Evolutionary conservation across 2,329 filamentous ascomycete species (phyloP).

Genomic region (Diplodia mutila): DNA sequence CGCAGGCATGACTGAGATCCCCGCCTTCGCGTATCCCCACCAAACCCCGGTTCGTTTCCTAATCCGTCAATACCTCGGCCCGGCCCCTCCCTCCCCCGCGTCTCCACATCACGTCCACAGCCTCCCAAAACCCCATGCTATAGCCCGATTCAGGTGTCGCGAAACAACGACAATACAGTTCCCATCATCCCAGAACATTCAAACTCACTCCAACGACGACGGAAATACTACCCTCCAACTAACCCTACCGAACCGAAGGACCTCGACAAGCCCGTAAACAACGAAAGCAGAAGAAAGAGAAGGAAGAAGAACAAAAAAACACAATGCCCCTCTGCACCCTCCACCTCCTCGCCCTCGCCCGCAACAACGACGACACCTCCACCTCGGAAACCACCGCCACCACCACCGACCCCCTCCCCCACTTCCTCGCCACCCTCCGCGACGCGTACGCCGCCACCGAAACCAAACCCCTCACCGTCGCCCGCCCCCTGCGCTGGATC

Average conservation of each 20-base stretch:
- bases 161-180: too few species aligned
- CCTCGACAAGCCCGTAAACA: not conserved
- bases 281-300: not conserved
- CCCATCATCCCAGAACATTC: too few species aligned
- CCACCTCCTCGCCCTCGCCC: conserved; percentile 50
- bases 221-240: not conserved
- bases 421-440: conserved; percentile 48
- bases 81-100: not conserved
- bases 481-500: conserved; percentile 54
- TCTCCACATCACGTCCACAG: not conserved
- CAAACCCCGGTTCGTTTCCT: not conserved
- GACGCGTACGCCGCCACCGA: conserved; percentile 34
- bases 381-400: conserved; percentile 29
- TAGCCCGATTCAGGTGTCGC: not conserved
- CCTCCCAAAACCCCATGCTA: not conserved
- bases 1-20: not conserved
- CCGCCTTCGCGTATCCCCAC: not conserved
- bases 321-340: conserved; percentile 55
- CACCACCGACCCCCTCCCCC: conserved; percentile 35
- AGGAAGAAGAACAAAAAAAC: not conserved
- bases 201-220: not conserved
- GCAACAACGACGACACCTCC: conserved; percentile 31
- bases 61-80: conserved; percentile 5
- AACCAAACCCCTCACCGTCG: conserved; percentile 48
- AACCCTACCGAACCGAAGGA: not conserved